phyloP scores from a whole-genome alignment of 2,329 filamentous ascomycete species.

The Claviceps paspali region DNA sequence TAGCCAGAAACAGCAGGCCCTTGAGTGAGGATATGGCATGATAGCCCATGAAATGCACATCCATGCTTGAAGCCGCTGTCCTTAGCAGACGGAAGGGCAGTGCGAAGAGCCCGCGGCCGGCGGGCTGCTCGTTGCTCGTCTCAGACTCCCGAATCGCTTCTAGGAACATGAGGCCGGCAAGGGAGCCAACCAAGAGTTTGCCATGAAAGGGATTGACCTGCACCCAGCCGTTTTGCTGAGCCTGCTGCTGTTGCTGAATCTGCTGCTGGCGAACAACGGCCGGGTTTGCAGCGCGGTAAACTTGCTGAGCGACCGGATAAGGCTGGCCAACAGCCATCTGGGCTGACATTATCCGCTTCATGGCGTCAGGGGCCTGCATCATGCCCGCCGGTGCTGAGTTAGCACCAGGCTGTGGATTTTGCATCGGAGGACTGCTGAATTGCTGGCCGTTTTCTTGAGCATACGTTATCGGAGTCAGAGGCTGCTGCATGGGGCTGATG shows the following conservation, averaged over 20 bases:
- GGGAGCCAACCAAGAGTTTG: conserved; percentile 83
- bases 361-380: conserved; percentile 51
- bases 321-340: conserved; percentile 40
- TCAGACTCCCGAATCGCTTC: conserved; percentile 61
- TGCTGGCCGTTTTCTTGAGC: conserved; percentile 25
- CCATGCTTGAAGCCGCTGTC: conserved; percentile 29
- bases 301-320: conserved; percentile 33
- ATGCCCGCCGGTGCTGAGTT: conserved; percentile 36
- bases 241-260: conserved; percentile 36
- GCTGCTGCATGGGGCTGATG: conserved; percentile 38
- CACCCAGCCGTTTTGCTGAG: conserved; percentile 38
- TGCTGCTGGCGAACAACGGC: conserved; percentile 38
- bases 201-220: conserved; percentile 41
- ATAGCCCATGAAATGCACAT: conserved; percentile 39
- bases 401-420: conserved; percentile 20
- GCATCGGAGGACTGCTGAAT: conserved; percentile 30
- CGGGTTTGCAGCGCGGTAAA: conserved; percentile 28
- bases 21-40: conserved; percentile 38
- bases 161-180: conserved; percentile 83
- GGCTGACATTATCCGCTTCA: conserved; percentile 45
- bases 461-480: conserved; percentile 38
- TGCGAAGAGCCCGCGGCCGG: conserved; percentile 52
- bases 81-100: conserved; percentile 45
- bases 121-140: conserved; percentile 44
- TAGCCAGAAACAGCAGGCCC: conserved; percentile 35